Percentiles rank a stretch among this genome's conserved stretches.
Conservation (phyloP, 2,329 filamentous ascomycete genomes). For the Cladophialophora carrionii region DNA sequence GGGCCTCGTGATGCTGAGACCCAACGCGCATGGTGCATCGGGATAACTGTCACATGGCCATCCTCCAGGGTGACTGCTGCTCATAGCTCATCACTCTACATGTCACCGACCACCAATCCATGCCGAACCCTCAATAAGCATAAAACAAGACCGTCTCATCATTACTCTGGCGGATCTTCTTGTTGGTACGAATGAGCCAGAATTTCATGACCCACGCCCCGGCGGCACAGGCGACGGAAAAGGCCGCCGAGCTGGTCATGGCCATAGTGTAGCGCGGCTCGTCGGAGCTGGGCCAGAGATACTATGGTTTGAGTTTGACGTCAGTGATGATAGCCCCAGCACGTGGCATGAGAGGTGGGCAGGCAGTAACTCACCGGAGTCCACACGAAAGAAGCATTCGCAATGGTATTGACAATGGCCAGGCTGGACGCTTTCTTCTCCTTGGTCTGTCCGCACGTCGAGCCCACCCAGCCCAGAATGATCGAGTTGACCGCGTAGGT, state of each 20-base stretch:
- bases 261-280: constrained; percentile 44
- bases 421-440: constrained; percentile 51
- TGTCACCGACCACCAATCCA: no score
- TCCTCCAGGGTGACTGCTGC: no score
- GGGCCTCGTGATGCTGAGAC: no score
- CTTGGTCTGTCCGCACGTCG: constrained; percentile 61
- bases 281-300: constrained; percentile 62
- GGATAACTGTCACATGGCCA: no score
- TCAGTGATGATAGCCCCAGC: background rate
- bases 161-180: constrained; percentile 12
- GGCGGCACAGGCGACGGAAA: constrained; percentile 12
- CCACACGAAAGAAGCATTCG: constrained; percentile 71
- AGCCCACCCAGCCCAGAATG: constrained; percentile 49
- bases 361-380: constrained; percentile 47
- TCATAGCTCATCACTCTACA: no score
- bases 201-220: constrained; percentile 22
- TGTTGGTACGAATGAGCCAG: constrained; percentile 15
- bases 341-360: no score
- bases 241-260: constrained; percentile 17
- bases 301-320: constrained; percentile 49
- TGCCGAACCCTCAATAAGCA: constrained; percentile 21
- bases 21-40: no score
- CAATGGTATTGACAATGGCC: constrained; percentile 59
- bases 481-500: constrained; percentile 46
- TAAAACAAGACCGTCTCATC: constrained; percentile 20